Base-by-base conservation (phyloP, 2,329 filamentous ascomycete species). In the Ceratocystis ficicola region DNA sequence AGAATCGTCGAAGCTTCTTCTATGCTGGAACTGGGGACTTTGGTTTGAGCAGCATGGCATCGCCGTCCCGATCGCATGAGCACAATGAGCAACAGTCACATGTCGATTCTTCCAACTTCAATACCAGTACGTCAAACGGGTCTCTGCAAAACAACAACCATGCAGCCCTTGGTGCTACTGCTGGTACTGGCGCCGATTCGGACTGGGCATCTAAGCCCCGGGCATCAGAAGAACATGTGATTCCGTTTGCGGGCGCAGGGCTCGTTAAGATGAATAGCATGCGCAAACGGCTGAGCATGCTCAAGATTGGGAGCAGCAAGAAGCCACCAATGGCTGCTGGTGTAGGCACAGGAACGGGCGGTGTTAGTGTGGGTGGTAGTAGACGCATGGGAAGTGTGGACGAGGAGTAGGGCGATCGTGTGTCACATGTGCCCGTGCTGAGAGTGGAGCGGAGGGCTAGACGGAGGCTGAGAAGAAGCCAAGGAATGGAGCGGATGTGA, bases 261-360 rank as follows among this genome's bases (percentile, higher is more conserved):
- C 55, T 77, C 46, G 73, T 75, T 66, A 80, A 80, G 71, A 82
- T 82, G 64, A 83, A 82, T 44, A 87, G 85, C 67, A 83, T 95
- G 70, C 85, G 86, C 76, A 93, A 90, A 77, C 78, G 90, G 72
- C 79, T 95, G 70, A 94, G 89, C 73, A 78, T 91, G 71, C 78
- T 95, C 72, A 89, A 87, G 73, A 80, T 91, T 63, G 86, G 87
- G 36, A 61, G 66, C 17, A 86, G 85, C 73, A 90, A 88, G 76
- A 78, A 77, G 59, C 84, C 81, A 72, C 86, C 84, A 73, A 77
- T 74, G 62, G 78, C 74, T 68, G 78, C 52, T 30, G 63, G 57
- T 7, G 36, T 12, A 15, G 65, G 50, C 6, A n/a, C 52, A 15
- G 52, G 63, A 25, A n/a, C 30, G 25, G 63, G 52, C 5, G 59